Evolutionary conservation across 257 asterid species (phyloP), one percentile per base, ranked within the genome.

Genomic region (Solanum sitiens): DNA sequence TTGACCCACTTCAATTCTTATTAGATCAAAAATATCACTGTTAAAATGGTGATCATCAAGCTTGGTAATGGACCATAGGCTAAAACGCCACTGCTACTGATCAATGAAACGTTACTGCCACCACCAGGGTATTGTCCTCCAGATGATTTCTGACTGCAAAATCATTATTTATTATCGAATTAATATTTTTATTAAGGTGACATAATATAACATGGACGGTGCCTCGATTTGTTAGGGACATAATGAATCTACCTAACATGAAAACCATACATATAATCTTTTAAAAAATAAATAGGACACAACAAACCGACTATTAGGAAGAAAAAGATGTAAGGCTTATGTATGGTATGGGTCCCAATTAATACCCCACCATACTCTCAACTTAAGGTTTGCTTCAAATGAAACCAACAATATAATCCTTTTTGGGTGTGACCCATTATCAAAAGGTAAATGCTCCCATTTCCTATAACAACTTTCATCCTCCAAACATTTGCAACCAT

Each of bases 71-170:
- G 91, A 47, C 11, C 16, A 32, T 33, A 47, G 83, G 27, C 6
- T 67, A 56, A 86, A 33, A 84, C 83, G 68, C 84, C 59, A 50
- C 91, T 89, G 83, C 92, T 91, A 30, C 93, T 70, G n/a, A 88
- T 87, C 87, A 88, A 77, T 3, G 95, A 90, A 65, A 87, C 92
- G 67, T 75, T 86, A 39, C 90, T 90, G 11, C 86, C 84, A 45
- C 92, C 86, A 61, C 92, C 93, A 9, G 83, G 10, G 32, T 87
- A 37, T 87, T 83, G 87, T 12, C 90, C 89, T 87, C 94, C 98
- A 30, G 90, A 89, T 86, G 98, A 86, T 89, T 93, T 93, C 87
- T 91, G 83, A 63, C 98, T 94, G 95, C 94, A 91, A 65, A 12
- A 25, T 73, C n/a, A 1, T 83, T 20, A 50, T 18, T 6, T 25